Conservation (phyloP, 352 stramenopile genomes). For the Phytophthora cryptogea region DNA sequence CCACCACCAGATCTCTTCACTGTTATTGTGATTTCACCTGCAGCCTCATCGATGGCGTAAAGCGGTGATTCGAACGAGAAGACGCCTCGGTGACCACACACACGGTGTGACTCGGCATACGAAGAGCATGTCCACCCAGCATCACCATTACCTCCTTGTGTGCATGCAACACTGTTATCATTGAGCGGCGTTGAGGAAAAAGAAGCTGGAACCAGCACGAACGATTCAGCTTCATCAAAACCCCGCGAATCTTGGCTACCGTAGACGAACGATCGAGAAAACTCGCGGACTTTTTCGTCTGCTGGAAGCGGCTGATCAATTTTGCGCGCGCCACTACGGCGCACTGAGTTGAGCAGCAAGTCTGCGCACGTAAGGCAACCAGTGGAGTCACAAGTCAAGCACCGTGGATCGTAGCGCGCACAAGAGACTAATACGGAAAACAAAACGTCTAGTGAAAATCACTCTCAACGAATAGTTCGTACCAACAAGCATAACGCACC, state of each 20-base stretch:
- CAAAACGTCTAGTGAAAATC: neutral
- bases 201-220: constrained; percentile 46
- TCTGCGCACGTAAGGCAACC: constrained; percentile 91
- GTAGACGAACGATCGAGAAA: constrained; percentile 91
- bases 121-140: constrained; percentile 67
- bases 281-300: constrained; percentile 90
- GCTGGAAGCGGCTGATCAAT: constrained; percentile 74
- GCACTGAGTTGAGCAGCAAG: constrained; percentile 90
- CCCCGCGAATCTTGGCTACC: constrained; percentile 85
- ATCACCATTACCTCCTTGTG: constrained; percentile 63
- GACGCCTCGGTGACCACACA: constrained; percentile 91
- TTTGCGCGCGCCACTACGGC: constrained; percentile 82
- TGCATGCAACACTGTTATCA: constrained; percentile 56
- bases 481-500: constrained; percentile 33
- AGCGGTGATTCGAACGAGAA: constrained; percentile 88
- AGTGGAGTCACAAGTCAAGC: constrained; percentile 77
- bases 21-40: constrained; percentile 76
- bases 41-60: constrained; percentile 83
- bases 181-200: constrained; percentile 41
- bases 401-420: constrained; percentile 90
- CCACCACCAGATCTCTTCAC: constrained; percentile 89
- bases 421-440: constrained; percentile 62
- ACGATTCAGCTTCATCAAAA: constrained; percentile 94
- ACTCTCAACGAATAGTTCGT: neutral
- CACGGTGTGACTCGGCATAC: constrained; percentile 65